Evolutionary conservation across 176 grass and related monocot species (phyloP).

Genomic region (Puya raimondii): DNA sequence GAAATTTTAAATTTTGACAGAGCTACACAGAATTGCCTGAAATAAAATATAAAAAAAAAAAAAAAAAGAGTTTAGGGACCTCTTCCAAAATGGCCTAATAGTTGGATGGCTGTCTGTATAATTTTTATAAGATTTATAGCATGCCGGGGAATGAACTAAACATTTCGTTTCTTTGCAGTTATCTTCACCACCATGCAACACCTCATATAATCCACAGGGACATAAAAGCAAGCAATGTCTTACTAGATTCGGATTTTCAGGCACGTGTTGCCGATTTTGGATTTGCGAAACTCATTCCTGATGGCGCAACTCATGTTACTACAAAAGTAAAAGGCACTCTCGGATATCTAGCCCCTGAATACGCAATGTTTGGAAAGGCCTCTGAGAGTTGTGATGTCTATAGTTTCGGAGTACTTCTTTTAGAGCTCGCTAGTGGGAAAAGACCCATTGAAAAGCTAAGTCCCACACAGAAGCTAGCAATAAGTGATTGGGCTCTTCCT

Average conservation of each 20-base stretch:
- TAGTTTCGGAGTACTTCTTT: slow-evolving; percentile 22
- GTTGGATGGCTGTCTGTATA: too few relatives aligned
- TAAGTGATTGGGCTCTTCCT: slow-evolving; percentile 24
- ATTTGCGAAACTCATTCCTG: slow-evolving; percentile 22
- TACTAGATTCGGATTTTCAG: slow-evolving; percentile 26
- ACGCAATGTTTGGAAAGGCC: slow-evolving; percentile 12
- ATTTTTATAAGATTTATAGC: too few relatives aligned
- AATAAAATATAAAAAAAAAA: too few relatives aligned
- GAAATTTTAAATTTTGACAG: too few relatives aligned
- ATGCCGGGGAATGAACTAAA: neutral
- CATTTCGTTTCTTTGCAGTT: slow-evolving; percentile 5
- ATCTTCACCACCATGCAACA: slow-evolving; percentile 26
- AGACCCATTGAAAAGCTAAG: slow-evolving; percentile 15
- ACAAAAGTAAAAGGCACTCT: slow-evolving; percentile 9
- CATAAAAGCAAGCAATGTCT: slow-evolving; percentile 30
- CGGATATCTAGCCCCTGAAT: slow-evolving; percentile 18
- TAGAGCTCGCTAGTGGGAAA: slow-evolving; percentile 28
- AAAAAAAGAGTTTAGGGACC: too few relatives aligned
- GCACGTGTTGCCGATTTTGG: slow-evolving; percentile 32
- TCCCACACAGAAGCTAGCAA: neutral
- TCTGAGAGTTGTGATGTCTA: slow-evolving; percentile 23
- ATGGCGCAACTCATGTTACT: slow-evolving; percentile 7
- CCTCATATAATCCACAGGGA: slow-evolving; percentile 23
- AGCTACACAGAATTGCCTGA: too few relatives aligned
- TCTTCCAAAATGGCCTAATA: too few relatives aligned